Percentiles rank a stretch among this genome's conserved stretches.
These are phyloP conservation scores for Lentinula sp. DNA, from an alignment of 768 basidiomycete genomes.

Conservation along the genomic window DNA sequence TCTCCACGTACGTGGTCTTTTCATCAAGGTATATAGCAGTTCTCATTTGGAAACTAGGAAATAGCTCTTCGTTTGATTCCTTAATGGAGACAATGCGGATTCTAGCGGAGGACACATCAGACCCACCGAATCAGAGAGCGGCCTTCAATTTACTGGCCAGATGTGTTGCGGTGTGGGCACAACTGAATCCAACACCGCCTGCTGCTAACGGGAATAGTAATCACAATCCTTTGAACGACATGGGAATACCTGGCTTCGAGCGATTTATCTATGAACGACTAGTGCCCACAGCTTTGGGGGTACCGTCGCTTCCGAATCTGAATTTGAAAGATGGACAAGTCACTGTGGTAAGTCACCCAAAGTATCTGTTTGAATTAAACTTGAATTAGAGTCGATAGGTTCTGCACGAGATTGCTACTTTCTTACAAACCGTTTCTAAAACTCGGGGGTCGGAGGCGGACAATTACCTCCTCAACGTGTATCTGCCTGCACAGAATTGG, in stretches of 20 bases:
- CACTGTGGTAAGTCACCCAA: slow-evolving; percentile 55
- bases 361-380: not conserved
- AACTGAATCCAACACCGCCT: slow-evolving; percentile 29
- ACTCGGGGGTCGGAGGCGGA: slow-evolving; percentile 79
- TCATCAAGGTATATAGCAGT: not conserved
- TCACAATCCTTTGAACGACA: slow-evolving; percentile 9
- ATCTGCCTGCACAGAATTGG: slow-evolving; percentile 87
- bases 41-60: slow-evolving; percentile 44
- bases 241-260: slow-evolving; percentile 81
- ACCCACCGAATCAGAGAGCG: slow-evolving; percentile 69
- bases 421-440: slow-evolving; percentile 74
- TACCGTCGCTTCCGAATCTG: slow-evolving; percentile 74
- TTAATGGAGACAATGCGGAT: slow-evolving; percentile 70
- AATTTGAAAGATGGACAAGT: slow-evolving; percentile 88
- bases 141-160: slow-evolving; percentile 76
- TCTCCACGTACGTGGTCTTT: slow-evolving; percentile 65
- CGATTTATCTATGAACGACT: slow-evolving; percentile 85
- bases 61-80: slow-evolving; percentile 60
- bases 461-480: slow-evolving; percentile 70
- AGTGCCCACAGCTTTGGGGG: slow-evolving; percentile 75
- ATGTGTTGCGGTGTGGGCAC: slow-evolving; percentile 66
- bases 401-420: slow-evolving; percentile 80
- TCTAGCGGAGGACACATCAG: slow-evolving; percentile 70
- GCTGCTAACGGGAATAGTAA: slow-evolving; percentile 27
- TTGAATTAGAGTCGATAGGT: slow-evolving; percentile 42